phyloP scores from a whole-genome alignment of 2,329 filamentous ascomycete species.

The Mariannaea sp. region DNA sequence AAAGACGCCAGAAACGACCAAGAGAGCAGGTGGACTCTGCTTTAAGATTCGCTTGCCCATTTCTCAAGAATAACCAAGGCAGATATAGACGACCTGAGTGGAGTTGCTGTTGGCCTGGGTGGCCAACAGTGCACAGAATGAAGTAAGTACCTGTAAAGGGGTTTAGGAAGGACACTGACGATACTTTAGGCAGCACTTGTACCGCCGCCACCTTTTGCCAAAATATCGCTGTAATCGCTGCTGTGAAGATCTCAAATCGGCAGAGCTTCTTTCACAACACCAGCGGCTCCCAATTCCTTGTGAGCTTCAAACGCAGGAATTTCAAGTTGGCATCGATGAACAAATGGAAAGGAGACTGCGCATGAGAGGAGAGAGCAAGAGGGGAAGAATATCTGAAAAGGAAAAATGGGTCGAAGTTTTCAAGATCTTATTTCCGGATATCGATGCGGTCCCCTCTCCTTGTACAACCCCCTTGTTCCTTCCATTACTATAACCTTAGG shows the following conservation, averaged over 20 bases:
- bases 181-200: conserved; percentile 21
- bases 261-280: neutral
- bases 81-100: conserved; percentile 11
- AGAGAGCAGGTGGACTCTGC: neutral
- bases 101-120: conserved; percentile 24
- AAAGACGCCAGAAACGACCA: neutral
- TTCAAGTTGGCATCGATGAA: conserved; percentile 17
- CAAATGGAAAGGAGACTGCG: conserved; percentile 12
- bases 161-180: neutral
- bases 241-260: conserved; percentile 10
- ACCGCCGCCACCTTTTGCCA: conserved; percentile 15
- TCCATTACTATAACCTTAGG: neutral
- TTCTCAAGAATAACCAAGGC: conserved; percentile 24
- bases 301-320: conserved; percentile 1
- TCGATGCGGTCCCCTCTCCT: conserved; percentile 14
- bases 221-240: conserved; percentile 20
- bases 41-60: conserved; percentile 24
- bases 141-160: conserved; percentile 14
- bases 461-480: conserved; percentile 13
- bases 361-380: conserved; percentile 5
- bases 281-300: conserved; percentile 10
- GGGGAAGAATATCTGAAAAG: conserved; percentile 8
- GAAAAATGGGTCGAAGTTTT: conserved; percentile 26
- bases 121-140: conserved; percentile 21
- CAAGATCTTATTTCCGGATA: conserved; percentile 23